phyloP scores from a whole-genome alignment of 768 basidiomycete genomes.

The Kwoniella sp. region DNA sequence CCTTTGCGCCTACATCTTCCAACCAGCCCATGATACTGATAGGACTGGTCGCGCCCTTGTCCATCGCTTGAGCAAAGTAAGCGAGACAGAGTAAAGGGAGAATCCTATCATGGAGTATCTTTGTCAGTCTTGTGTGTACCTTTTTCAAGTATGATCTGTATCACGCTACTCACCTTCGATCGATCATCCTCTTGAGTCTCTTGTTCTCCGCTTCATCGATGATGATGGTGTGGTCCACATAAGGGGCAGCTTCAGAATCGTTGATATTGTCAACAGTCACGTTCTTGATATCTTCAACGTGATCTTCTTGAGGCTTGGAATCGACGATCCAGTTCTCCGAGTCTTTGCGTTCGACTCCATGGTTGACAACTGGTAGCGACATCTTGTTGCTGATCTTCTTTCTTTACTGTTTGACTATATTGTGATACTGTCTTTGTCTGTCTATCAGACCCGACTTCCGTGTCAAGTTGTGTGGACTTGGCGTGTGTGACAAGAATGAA shows the following conservation, averaged over 20 bases:
- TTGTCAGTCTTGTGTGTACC: neutral
- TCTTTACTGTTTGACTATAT: neutral
- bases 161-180: constrained; percentile 19
- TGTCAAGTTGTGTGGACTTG: no score
- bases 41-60: constrained; percentile 33
- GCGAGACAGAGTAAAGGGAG: constrained; percentile 27
- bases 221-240: constrained; percentile 30
- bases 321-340: constrained; percentile 4
- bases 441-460: no score
- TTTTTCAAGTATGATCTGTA: neutral
- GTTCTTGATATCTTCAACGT: constrained; percentile 17
- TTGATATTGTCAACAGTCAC: constrained; percentile 13
- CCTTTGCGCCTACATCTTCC: constrained; percentile 30
- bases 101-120: constrained; percentile 3
- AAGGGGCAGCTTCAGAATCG: constrained; percentile 31
- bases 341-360: neutral
- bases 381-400: no score
- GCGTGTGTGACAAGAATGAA: neutral
- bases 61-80: constrained; percentile 41
- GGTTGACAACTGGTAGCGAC: constrained; percentile 11
- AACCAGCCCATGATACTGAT: constrained; percentile 28
- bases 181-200: constrained; percentile 29
- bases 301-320: constrained; percentile 10
- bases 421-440: no score
- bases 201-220: constrained; percentile 52